Conservation (phyloP, 1,284 basidiomycete genomes). For the Moesziomyces parantarcticus region DNA sequence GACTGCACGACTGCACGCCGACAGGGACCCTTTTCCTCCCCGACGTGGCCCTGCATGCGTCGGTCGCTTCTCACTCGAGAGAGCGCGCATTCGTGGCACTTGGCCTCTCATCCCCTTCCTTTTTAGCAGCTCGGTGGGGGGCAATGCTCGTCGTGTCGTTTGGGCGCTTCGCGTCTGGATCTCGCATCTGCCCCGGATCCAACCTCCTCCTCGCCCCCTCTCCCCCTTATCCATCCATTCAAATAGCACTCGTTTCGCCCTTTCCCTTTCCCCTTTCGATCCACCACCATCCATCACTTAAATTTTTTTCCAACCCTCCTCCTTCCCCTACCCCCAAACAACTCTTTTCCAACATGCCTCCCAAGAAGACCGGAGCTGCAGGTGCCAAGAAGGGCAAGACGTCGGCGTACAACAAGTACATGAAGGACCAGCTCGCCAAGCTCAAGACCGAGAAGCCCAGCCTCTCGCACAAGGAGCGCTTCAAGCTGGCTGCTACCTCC, state of each 20-base stretch:
- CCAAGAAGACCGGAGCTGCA: constrained; percentile 51
- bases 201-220: no score
- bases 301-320: not conserved
- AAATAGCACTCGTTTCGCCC: not conserved
- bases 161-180: constrained; percentile 10
- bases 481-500: constrained; percentile 54
- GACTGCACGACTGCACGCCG: no score
- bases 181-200: not conserved
- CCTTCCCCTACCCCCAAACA: not conserved
- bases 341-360: constrained; percentile 34
- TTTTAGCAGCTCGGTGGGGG: no score
- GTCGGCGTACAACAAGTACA: constrained; percentile 50
- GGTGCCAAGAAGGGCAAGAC: constrained; percentile 54
- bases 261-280: constrained; percentile 1
- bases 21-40: no score
- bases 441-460: constrained; percentile 56
- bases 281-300: constrained; percentile 1
- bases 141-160: no score
- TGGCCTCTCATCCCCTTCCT: no score
- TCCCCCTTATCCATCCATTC: no score
- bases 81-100: no score
- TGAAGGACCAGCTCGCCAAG: constrained; percentile 55
- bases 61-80: no score
- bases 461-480: constrained; percentile 60
- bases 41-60: no score